Conservation (phyloP, 1,284 basidiomycete genomes). For the Porogramme epimiltina region DNA sequence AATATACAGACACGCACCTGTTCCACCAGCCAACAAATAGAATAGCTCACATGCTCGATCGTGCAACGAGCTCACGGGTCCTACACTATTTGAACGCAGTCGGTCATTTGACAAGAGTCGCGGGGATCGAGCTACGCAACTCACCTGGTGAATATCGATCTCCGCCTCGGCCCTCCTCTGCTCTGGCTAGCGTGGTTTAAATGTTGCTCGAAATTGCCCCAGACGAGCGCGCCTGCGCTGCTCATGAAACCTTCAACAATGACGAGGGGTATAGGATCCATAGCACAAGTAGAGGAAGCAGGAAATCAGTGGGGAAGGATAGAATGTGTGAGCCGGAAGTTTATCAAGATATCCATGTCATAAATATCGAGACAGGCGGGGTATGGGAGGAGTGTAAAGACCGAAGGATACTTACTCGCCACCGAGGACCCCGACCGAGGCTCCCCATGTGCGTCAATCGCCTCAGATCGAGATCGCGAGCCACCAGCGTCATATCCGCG, state of each 20-base stretch:
- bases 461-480: too few relatives aligned
- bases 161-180: slow-evolving; percentile 17
- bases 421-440: too few relatives aligned
- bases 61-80: slow-evolving; percentile 56
- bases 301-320: too few relatives aligned
- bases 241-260: slow-evolving; percentile 60
- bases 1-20: slow-evolving; percentile 30
- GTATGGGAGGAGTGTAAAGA: too few relatives aligned
- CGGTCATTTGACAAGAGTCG: too few relatives aligned
- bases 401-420: too few relatives aligned
- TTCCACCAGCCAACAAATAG: slow-evolving; percentile 52
- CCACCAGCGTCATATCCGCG: too few relatives aligned
- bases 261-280: slow-evolving; percentile 41
- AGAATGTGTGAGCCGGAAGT: too few relatives aligned
- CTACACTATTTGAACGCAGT: slow-evolving; percentile 43
- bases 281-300: not conserved
- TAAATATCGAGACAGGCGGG: too few relatives aligned
- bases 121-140: slow-evolving; percentile 5
- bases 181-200: slow-evolving; percentile 29
- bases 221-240: slow-evolving; percentile 40
- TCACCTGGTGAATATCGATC: slow-evolving; percentile 39
- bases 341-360: too few relatives aligned
- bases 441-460: too few relatives aligned
- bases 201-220: slow-evolving; percentile 45
- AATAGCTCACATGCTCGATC: slow-evolving; percentile 62